Evolutionary conservation across 2,329 filamentous ascomycete genomes (phyloP), one percentile per base, ranked within the genome.

Genomic region (Scedosporium dehoogii): DNA sequence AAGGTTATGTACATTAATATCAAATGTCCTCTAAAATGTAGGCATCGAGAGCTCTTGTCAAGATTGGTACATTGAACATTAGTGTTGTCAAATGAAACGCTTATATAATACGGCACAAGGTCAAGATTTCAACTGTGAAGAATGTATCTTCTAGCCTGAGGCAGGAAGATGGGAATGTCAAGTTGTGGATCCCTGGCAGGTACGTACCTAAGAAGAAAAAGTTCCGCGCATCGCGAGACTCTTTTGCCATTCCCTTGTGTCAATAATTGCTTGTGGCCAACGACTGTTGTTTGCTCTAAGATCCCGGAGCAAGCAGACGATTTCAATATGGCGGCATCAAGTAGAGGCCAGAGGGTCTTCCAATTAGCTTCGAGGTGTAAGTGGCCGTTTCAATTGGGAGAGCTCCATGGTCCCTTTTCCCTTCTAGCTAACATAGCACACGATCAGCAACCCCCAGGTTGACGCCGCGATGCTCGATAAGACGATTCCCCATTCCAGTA

Each of bases 341-440:
- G 82, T 75, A 82, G 83, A 78, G 82, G 83, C 66, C 73, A 79
- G 67, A 77, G 73, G 70, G 78, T 78, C 70, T 72, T 79, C 64
- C 75, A 78, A 68, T 75, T 76, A 66, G 73, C 81, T 62, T 68
- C 85, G 63, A 76, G 77, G 70, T 76, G 84, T 86, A 70, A 70
- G 80, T 63, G 61, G 58, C 29, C 44, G 9, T 10, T 23, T 3
- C 7, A 46, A 23, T 59, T 55, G 23, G 48, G 7, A 33, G 27
- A n/a, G 33, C 29, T 21, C 46, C 9, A 16, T 12, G 14, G 18
- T 44, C 44, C 14, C 7, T 12, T n/a, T 62, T 57, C 18, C 42
- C 29, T n/a, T 16, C 59, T 58, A 48, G 61, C 25, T 18, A 46
- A 42, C 25, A 23, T 4, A 42, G n/a, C 33, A n/a, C 46, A 61